Base-by-base conservation (phyloP, 371 early-diverging fungal genomes). In the Rhizomucor miehei region DNA sequence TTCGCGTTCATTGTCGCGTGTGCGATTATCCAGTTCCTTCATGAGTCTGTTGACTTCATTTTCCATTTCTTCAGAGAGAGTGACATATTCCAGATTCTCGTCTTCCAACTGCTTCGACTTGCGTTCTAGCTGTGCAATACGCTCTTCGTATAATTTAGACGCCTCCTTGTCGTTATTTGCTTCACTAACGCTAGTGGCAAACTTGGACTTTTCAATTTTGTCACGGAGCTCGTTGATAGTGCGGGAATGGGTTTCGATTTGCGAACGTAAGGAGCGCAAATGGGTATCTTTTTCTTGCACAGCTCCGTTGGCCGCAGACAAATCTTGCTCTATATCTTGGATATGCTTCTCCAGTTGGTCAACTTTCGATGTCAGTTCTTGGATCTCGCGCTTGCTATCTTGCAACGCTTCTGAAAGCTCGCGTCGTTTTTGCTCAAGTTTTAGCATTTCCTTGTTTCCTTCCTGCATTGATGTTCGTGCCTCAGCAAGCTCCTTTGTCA, bases 21-120 rank as follows among this genome's bases (percentile, higher is more conserved):
- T 29, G 8, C 29, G 29, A 29, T 29, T 8, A 8, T 29, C 29
- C 8, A 29, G 8, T 29, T 68, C 62, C 35, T 56, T 45, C 47
- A 62, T 65, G 36, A 71, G 45, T 14, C 63, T 41, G 35, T 48
- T 41, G 1, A 71, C 65, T 54, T 71, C 68, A 24, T 56, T 57
- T 52, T 71, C 72, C 21, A 71, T 38, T 8, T 67, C 72, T 48
- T 59, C 59, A 13, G 68, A 55, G 2, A 71, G 47, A 20, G 48
- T 50, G 4, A 57, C 52, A 35, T 68, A 71, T 53, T 71, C 72
- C 21, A 44, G 11, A 37, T 71, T 71, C n/a, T 71, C 72, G 12
- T 71, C 69, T n/a, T 52, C 46, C 11, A 60, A 35, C 38, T 55
- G 58, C 39, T 60, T 62, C 2, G 55, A 13, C 35, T 65, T 58